Conservation (phyloP, 257 asterid genomes). For the Fraxinus americana region DNA sequence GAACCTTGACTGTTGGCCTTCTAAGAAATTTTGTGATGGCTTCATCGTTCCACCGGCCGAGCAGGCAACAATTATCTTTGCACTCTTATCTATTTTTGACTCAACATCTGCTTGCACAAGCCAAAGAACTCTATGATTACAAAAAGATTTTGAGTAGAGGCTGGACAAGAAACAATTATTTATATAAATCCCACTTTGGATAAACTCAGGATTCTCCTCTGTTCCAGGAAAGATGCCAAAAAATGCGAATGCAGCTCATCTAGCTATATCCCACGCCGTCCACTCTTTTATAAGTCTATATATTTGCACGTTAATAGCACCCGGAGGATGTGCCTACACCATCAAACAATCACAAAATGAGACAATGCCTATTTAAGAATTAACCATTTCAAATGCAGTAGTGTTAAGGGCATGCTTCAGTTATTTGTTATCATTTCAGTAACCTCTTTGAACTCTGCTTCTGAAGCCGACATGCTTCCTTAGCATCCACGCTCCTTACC, state of each 20-base stretch:
- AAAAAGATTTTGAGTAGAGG: background rate
- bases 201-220: slow-evolving; percentile 91
- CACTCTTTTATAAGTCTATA: slow-evolving; percentile 96
- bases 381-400: background rate
- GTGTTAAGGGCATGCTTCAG: background rate
- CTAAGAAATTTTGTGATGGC: slow-evolving; percentile 87
- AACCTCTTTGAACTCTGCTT: slow-evolving; percentile 92
- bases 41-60: slow-evolving; percentile 81
- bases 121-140: slow-evolving; percentile 3
- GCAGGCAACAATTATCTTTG: slow-evolving; percentile 91
- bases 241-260: slow-evolving; percentile 94
- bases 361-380: background rate
- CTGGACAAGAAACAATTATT: background rate
- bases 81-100: slow-evolving; percentile 64
- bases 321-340: slow-evolving; percentile 82
- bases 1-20: slow-evolving; percentile 92
- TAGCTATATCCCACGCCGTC: slow-evolving; percentile 97
- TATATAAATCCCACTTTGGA: slow-evolving; percentile 46
- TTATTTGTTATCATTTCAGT: background rate
- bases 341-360: slow-evolving; percentile 6
- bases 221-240: slow-evolving; percentile 90
- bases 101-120: slow-evolving; percentile 63
- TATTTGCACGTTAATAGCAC: slow-evolving; percentile 90
- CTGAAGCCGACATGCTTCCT: slow-evolving; percentile 89
- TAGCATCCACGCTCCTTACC: slow-evolving; percentile 91